phyloP scores from a whole-genome alignment of 345 rosid species.

The Physaria fendleri region DNA sequence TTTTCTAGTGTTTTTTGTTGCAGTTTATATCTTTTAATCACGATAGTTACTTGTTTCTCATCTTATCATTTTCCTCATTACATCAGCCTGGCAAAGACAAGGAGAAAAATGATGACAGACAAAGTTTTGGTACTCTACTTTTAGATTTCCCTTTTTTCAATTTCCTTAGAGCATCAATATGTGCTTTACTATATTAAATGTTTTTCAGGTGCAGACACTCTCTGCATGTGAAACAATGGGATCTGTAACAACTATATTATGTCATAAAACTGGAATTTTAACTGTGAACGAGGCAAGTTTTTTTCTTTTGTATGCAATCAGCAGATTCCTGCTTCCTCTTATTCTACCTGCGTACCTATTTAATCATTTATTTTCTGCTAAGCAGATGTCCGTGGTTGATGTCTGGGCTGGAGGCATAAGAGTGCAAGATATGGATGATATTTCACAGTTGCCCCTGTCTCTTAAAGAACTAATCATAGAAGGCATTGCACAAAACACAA shows the following conservation, averaged over 20 bases:
- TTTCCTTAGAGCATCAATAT: not conserved
- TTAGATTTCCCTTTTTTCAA: not conserved
- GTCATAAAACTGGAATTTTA: conserved; percentile 89
- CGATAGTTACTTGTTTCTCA: conserved; percentile 7
- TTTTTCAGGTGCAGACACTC: conserved; percentile 67
- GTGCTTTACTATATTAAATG: conserved; percentile 12
- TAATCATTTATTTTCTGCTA: conserved; percentile 10
- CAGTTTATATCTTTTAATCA: not conserved
- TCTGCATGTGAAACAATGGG: conserved; percentile 96
- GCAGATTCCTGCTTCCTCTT: not conserved
- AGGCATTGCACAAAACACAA: conserved; percentile 69
- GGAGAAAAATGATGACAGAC: conserved; percentile 85
- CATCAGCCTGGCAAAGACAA: conserved; percentile 69
- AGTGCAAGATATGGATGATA: conserved; percentile 37
- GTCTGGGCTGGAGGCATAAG: conserved; percentile 59
- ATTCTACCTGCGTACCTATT: not conserved
- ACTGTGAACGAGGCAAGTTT: conserved; percentile 64
- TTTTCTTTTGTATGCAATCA: not conserved
- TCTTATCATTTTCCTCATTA: not conserved
- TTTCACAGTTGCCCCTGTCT: conserved; percentile 34
- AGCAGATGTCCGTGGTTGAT: conserved; percentile 81
- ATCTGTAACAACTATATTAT: conserved; percentile 76
- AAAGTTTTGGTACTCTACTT: conserved; percentile 56
- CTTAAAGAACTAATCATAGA: conserved; percentile 45
- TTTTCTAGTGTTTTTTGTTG: not conserved